A percentile compares a stretch with the other conserved stretches of the same genome.
Conservation (phyloP, 2,329 filamentous ascomycete genomes). For the Geosmithia morbida region DNA sequence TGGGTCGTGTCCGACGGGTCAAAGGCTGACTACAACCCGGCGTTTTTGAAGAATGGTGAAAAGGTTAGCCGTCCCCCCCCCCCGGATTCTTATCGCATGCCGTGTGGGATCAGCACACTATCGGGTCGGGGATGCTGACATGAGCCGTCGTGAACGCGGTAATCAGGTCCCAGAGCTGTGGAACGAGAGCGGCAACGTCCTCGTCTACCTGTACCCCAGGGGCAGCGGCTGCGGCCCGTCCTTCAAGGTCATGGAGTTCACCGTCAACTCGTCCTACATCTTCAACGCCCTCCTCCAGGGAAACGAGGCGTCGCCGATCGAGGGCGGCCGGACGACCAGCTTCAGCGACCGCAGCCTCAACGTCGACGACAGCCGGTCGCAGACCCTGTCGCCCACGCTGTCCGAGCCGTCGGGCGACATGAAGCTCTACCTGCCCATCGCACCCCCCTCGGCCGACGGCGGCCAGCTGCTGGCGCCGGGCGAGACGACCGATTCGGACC, state of each 20-base stretch:
- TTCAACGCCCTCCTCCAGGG: slow-evolving; percentile 37
- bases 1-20: slow-evolving; percentile 42
- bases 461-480: slow-evolving; percentile 18
- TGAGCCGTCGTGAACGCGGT: neutral
- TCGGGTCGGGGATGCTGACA: neutral
- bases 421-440: slow-evolving; percentile 38
- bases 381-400: slow-evolving; percentile 21
- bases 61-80: slow-evolving; percentile 23
- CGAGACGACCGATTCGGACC: slow-evolving; percentile 20
- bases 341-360: slow-evolving; percentile 33
- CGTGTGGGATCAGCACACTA: too few species aligned
- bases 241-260: slow-evolving; percentile 43
- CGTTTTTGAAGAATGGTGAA: slow-evolving; percentile 36
- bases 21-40: slow-evolving; percentile 40
- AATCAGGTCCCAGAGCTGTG: slow-evolving; percentile 48
- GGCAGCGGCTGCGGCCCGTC: slow-evolving; percentile 36
- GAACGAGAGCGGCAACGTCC: slow-evolving; percentile 44
- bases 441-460: slow-evolving; percentile 17
- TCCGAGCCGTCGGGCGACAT: slow-evolving; percentile 24
- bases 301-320: slow-evolving; percentile 18
- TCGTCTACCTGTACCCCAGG: slow-evolving; percentile 41
- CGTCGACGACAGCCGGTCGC: slow-evolving; percentile 31
- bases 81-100: too few species aligned
- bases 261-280: slow-evolving; percentile 37
- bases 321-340: slow-evolving; percentile 23